Evolutionary conservation across 116 monocot species (phyloP), one percentile per base, ranked within the genome.

Genomic region (Posidonia oceanica): DNA sequence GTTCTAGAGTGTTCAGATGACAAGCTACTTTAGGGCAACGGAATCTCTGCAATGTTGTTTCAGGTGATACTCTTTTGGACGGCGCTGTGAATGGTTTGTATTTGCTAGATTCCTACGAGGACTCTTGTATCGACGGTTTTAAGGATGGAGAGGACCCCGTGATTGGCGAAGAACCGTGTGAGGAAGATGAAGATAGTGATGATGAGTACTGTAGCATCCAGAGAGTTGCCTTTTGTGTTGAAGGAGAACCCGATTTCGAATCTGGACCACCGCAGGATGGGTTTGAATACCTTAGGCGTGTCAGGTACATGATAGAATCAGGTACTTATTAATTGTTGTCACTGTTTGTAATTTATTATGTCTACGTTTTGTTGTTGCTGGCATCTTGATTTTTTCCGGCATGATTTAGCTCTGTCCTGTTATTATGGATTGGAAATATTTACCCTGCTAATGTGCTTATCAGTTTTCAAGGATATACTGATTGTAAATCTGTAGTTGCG

Each of bases 221-320:
- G 69, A 86, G 67, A 72, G 85, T 82, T 75, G 99, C 93, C 13
- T 93, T 99, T 78, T 11, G 69, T 7, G 83, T 99, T 63, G 83
- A 86, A 62, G 99, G 93, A 60, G 93, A 99, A 66, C 99, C 99
- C 41, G 86, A 99, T 90, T 93, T 93, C 75, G 99, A 90, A 17
- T 99, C 99, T 71, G 99, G 99, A 41, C 86, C 93, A 37, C 99
- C 99, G 63, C 78, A 79, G 42, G 93, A 99, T 88, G 99, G 99
- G 36, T 73, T 87, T 4, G 99, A 99, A 71, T 99, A 86, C 73
- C 87, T 99, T 54, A 72, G 99, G 54, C 93, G 93, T 81, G 93
- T 93, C 79, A 93, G 99, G 99, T 99, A 88, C 48, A 20, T 57
- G 5, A 10, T 55, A 38, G 12, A 48, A 48, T 48, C 48, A 48